Base-by-base conservation (phyloP, 495 filamentous ascomycete genomes). In the Daldinia childiae region DNA sequence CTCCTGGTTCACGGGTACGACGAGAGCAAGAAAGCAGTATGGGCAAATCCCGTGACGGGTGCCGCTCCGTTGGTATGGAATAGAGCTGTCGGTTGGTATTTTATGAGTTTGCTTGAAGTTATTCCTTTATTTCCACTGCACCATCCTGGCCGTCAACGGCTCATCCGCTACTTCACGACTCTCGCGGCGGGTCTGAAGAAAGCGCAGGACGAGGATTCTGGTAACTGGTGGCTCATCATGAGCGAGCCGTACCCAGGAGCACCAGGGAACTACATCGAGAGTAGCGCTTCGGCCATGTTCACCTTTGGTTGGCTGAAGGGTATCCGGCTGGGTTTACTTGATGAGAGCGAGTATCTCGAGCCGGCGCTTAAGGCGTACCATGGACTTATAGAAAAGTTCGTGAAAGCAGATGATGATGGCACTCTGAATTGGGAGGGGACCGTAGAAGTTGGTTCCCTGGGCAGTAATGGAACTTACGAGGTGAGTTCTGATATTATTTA, bases 211-310 rank as follows among this genome's bases (percentile, higher is more conserved):
- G 62, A 66, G 3, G 62, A 66, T 15, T 82, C 80, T 1, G 84
- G 86, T 1, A 84, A 83, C n/a, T 90, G 88, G 88, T 90, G 87
- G 87, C 74, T 88, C 29, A 80, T 88, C 15, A 85, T 90, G 84
- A 81, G 79, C 48, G 75, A 79, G 55, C 67, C 68, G 19, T 77
- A 77, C 41, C 79, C 82, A 0, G 83, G 82, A 0, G 72, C 69
- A 6, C 58, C 81, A 57, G 84, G 85, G 0, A 90, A 90, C 62
- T 90, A 89, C 59, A 86, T 90, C 61, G 87, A 90, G 77, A 84
- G 83, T 45, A 88, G 85, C 58, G 86, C 81, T 12, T 86, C 82
- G 14, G 87, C 87, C 4, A 89, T 90, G 86, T 88, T 89, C 73
- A 80, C 82, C 6, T 88, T 87, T 74, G 84, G 82, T 4, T 77